These are phyloP conservation scores for Capsicum rhomboideum DNA, from an alignment of 257 asterid species.

Conservation along the genomic window DNA sequence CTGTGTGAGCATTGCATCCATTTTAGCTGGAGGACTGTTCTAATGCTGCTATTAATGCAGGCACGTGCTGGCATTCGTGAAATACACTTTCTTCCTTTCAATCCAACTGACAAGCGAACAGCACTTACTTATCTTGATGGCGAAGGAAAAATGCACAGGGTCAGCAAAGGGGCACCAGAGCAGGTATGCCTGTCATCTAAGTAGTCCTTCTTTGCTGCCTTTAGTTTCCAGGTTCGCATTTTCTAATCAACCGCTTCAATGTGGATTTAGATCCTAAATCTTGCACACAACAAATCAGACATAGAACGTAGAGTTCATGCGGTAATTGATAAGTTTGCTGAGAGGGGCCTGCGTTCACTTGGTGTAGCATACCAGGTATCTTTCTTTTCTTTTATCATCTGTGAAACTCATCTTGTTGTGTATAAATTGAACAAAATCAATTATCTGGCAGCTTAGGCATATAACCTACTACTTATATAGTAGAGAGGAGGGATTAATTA, in stretches of 20 bases:
- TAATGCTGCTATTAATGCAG: constrained; percentile 18
- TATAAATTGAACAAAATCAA: not conserved
- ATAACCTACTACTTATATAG: not conserved
- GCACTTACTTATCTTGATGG: constrained; percentile 85
- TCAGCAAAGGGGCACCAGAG: constrained; percentile 99
- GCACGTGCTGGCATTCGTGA: constrained; percentile 96
- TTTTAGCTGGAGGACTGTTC: not conserved
- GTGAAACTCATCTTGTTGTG: not conserved
- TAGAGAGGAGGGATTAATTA: not conserved
- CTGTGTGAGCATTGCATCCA: not conserved
- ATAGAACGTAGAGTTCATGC: constrained; percentile 43
- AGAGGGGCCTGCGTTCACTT: constrained; percentile 44
- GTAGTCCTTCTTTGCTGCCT: not conserved
- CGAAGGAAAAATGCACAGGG: constrained; percentile 91
- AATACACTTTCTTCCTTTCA: constrained; percentile 91
- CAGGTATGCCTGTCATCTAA: constrained; percentile 41
- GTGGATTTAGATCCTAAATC: constrained; percentile 30
- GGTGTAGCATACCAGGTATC: constrained; percentile 48
- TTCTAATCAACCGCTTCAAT: constrained; percentile 3
- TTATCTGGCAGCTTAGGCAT: not conserved
- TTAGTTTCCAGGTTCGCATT: not conserved
- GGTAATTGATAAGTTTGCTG: constrained; percentile 47
- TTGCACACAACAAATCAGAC: constrained; percentile 37
- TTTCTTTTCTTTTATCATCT: not conserved
- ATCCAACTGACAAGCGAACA: constrained; percentile 92